phyloP scores from a whole-genome alignment of 2,329 filamentous ascomycete species.

The Cadophora gregata region DNA sequence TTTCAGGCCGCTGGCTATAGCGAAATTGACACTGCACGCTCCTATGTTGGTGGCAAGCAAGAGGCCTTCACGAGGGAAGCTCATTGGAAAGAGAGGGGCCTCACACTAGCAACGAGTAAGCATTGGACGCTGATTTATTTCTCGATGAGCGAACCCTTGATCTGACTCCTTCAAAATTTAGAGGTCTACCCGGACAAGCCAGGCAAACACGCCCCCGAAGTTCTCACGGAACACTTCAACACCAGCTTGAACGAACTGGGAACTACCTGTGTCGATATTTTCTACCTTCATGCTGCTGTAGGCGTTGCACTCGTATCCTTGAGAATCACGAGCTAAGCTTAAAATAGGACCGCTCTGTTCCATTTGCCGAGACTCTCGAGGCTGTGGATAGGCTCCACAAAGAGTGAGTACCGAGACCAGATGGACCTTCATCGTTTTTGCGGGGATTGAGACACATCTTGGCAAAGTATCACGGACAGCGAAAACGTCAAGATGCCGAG shows the following conservation, averaged over 20 bases:
- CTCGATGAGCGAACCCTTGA: not conserved
- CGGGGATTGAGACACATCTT: not conserved
- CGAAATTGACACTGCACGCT: constrained; percentile 83
- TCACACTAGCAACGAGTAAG: constrained; percentile 70
- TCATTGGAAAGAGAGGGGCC: constrained; percentile 78
- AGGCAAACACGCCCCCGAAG: constrained; percentile 67
- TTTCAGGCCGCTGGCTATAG: constrained; percentile 82
- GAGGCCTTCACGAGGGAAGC: constrained; percentile 80
- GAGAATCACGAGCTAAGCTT: not conserved
- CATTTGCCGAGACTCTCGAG: constrained; percentile 80
- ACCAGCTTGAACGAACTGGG: constrained; percentile 73
- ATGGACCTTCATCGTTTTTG: not conserved
- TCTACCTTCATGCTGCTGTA: constrained; percentile 74
- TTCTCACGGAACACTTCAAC: constrained; percentile 69
- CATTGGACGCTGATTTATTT: not conserved
- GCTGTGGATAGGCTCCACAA: constrained; percentile 83
- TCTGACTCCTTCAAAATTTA: not conserved
- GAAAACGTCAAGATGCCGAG: not conserved
- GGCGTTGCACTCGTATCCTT: constrained; percentile 8
- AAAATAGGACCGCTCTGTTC: constrained; percentile 62
- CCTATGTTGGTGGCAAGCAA: constrained; percentile 75
- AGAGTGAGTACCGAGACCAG: constrained; percentile 42
- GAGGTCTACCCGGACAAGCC: constrained; percentile 72
- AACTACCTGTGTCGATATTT: constrained; percentile 77
- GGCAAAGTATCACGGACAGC: not conserved